Conservation (phyloP, 2,329 filamentous ascomycete species). For the Trichoderma koningiopsis region DNA sequence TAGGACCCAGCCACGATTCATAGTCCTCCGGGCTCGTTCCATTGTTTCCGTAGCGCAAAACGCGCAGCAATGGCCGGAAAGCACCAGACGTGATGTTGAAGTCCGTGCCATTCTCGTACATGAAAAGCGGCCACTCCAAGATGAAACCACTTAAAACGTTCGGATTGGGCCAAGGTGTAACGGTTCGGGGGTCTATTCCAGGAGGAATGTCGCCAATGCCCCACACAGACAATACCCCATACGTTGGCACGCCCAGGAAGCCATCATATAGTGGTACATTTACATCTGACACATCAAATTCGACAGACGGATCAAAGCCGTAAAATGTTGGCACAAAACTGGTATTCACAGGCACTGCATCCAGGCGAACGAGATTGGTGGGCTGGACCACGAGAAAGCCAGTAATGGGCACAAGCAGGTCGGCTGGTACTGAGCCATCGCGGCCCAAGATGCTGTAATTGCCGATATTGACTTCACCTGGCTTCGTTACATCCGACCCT, state of each 20-base stretch:
- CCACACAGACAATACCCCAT: neutral
- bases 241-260: neutral
- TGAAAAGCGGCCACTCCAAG: neutral
- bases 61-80: conserved; percentile 12
- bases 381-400: neutral
- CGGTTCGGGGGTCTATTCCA: neutral
- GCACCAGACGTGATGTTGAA: conserved; percentile 9
- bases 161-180: neutral
- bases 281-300: neutral
- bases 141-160: neutral
- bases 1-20: conserved; percentile 9
- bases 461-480: neutral
- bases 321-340: neutral
- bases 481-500: neutral
- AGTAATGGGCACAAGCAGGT: neutral
- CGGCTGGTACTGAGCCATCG: conserved; percentile 1
- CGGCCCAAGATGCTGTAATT: conserved; percentile 2
- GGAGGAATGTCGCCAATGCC: neutral
- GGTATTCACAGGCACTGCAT: neutral
- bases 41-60: neutral
- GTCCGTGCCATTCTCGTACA: conserved; percentile 6
- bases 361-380: neutral
- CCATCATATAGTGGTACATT: neutral
- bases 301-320: neutral
- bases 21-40: neutral